These are phyloP conservation scores for Leishmania turanica DNA, from an alignment of 208 protist species.

Conservation along the genomic window DNA sequence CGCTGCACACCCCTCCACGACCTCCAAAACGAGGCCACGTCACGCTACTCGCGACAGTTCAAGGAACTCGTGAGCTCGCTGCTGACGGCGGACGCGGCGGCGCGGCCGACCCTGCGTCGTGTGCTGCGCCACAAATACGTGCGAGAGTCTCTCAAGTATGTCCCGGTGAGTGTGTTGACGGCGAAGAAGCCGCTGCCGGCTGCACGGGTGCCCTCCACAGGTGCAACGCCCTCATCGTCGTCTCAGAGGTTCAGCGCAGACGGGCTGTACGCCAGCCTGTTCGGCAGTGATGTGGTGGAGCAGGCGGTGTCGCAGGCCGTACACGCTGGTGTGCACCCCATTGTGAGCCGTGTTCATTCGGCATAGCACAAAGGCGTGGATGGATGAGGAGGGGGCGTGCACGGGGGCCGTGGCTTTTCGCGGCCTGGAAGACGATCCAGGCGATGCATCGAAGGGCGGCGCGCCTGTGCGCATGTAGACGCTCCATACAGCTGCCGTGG, in stretches of 20 bases:
- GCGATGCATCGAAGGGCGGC: not conserved
- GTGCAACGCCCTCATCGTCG: not conserved
- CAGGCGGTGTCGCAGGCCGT: slow-evolving; percentile 29
- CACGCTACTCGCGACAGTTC: slow-evolving; percentile 51
- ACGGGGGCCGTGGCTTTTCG: not conserved
- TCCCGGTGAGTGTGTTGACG: slow-evolving; percentile 43
- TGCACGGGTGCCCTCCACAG: not conserved
- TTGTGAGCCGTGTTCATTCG: slow-evolving; percentile 6
- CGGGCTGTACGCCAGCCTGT: slow-evolving; percentile 39
- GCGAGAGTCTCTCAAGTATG: slow-evolving; percentile 38
- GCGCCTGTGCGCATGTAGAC: not conserved
- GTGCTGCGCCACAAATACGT: slow-evolving; percentile 62
- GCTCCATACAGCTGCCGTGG: not conserved
- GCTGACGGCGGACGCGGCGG: slow-evolving; percentile 49
- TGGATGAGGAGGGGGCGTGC: not conserved
- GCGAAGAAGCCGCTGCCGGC: slow-evolving; percentile 7
- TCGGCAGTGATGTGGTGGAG: slow-evolving; percentile 51
- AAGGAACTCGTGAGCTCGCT: slow-evolving; percentile 68
- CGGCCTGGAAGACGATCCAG: not conserved
- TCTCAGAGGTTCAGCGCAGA: not conserved
- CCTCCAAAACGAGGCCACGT: not conserved
- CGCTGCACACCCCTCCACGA: slow-evolving; percentile 26
- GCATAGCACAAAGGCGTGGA: not conserved
- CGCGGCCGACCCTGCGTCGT: slow-evolving; percentile 62
- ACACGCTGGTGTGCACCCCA: slow-evolving; percentile 9